phyloP scores from a whole-genome alignment of 768 basidiomycete species.

The Termitomyces sp. region DNA sequence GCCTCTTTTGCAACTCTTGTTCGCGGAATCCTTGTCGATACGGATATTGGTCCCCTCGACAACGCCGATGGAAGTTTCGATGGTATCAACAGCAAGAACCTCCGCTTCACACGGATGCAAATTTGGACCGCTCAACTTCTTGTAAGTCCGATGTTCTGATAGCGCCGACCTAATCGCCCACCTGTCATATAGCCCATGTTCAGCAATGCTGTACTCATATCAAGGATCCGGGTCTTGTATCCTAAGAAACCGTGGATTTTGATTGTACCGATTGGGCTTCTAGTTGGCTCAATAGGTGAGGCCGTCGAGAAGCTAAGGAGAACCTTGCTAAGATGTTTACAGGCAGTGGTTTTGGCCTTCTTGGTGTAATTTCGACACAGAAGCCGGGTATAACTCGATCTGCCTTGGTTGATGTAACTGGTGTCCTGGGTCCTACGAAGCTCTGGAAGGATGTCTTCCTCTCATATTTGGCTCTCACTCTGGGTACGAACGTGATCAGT shows the following conservation, averaged over 20 bases:
- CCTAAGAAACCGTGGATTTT: neutral
- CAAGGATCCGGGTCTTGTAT: slow-evolving; percentile 4
- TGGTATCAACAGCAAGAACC: slow-evolving; percentile 12
- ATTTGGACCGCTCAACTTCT: slow-evolving; percentile 11
- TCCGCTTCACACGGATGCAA: slow-evolving; percentile 9
- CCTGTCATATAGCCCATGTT: slow-evolving; percentile 8
- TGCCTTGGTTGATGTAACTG: neutral
- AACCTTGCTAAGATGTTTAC: neutral
- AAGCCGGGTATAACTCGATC: neutral
- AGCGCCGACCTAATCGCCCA: neutral
- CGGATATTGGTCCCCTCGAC: slow-evolving; percentile 12
- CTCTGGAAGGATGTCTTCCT: slow-evolving; percentile 8
- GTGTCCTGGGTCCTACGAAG: neutral
- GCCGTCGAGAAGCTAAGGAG: neutral
- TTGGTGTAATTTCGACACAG: slow-evolving; percentile 7
- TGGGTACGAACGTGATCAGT: slow-evolving; percentile 7
- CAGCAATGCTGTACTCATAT: slow-evolving; percentile 9
- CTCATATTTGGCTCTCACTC: slow-evolving; percentile 6
- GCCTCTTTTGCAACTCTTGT: slow-evolving; percentile 14
- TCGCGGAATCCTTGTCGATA: slow-evolving; percentile 12
- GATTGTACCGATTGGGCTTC: neutral
- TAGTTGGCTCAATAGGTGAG: slow-evolving; percentile 11
- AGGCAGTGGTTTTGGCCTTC: slow-evolving; percentile 11
- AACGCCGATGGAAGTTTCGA: slow-evolving; percentile 6
- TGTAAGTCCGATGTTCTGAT: neutral